These are phyloP conservation scores for Penicillium odoratum DNA, from an alignment of 495 filamentous ascomycete species.

Conservation along the genomic window DNA sequence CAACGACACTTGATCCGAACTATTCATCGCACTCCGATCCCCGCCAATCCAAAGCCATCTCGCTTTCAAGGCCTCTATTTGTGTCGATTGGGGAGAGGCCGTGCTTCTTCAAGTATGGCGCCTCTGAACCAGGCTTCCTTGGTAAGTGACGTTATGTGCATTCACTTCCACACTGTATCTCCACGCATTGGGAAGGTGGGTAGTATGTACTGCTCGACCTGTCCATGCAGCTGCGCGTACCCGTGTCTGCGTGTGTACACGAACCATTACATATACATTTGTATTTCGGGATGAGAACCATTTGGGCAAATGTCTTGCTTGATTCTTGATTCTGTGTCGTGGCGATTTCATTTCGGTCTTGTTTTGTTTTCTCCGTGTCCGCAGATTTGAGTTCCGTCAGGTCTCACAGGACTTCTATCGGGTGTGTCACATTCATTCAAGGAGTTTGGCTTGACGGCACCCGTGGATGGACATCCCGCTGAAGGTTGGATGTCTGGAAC, in stretches of 20 bases:
- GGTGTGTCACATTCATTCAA: neutral
- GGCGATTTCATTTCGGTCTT: neutral
- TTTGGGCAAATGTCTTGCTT: neutral
- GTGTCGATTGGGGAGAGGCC: neutral
- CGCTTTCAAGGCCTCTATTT: neutral
- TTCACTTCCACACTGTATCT: neutral
- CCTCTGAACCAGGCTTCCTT: neutral
- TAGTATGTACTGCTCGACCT: neutral
- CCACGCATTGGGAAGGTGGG: neutral
- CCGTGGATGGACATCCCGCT: conserved; percentile 24
- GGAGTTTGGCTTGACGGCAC: neutral
- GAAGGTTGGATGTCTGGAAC: conserved; percentile 11
- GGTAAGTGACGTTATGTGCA: neutral
- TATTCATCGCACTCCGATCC: neutral
- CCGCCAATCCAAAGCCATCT: neutral
- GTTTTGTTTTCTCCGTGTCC: neutral
- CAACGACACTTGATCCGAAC: neutral
- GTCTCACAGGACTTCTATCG: conserved; percentile 5
- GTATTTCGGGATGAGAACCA: neutral
- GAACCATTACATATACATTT: neutral
- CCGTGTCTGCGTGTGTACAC: conserved; percentile 4
- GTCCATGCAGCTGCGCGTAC: neutral
- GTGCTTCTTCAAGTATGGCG: neutral
- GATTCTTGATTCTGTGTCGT: neutral
- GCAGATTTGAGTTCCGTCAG: conserved; percentile 1